These are phyloP conservation scores for Trametes sanguinea DNA, from an alignment of 768 basidiomycete species.

Conservation along the genomic window DNA sequence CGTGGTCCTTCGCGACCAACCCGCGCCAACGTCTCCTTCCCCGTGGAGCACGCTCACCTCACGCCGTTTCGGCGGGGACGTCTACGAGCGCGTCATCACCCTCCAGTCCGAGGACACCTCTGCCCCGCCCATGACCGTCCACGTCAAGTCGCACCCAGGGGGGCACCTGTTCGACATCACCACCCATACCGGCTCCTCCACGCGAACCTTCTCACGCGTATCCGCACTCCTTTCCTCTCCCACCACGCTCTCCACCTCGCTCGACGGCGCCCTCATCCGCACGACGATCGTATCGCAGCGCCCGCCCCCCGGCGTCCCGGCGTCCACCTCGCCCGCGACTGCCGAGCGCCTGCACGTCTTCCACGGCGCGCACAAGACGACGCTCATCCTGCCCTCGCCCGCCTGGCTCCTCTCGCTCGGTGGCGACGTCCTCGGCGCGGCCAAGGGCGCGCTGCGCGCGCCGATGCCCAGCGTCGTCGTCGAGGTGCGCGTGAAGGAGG, in stretches of 20 bases:
- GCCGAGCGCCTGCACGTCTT: constrained; percentile 82
- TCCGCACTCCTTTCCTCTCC: constrained; percentile 57
- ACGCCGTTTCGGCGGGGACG: constrained; percentile 78
- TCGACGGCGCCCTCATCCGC: constrained; percentile 49
- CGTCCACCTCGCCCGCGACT: constrained; percentile 53
- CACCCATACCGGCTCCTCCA: constrained; percentile 40
- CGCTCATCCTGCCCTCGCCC: constrained; percentile 65
- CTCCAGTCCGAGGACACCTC: constrained; percentile 59
- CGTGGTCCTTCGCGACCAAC: constrained; percentile 64
- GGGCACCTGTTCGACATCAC: constrained; percentile 46
- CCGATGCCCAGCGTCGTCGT: constrained; percentile 96
- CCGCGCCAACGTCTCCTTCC: constrained; percentile 38
- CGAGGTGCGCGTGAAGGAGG: constrained; percentile 76
- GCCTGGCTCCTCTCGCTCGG: constrained; percentile 69
- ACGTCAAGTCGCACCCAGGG: constrained; percentile 26
- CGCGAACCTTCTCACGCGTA: constrained; percentile 48
- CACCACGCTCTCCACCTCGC: constrained; percentile 53
- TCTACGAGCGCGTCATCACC: constrained; percentile 59
- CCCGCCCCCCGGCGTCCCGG: constrained; percentile 53
- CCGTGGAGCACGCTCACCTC: constrained; percentile 75
- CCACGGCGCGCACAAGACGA: constrained; percentile 57
- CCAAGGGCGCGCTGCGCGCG: constrained; percentile 69
- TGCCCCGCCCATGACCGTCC: constrained; percentile 44
- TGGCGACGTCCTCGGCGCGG: constrained; percentile 54
- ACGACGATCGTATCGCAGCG: constrained; percentile 79